A percentile compares a stretch with the other conserved stretches of the same genome.
Evolutionary conservation across 371 early-diverging fungal species (phyloP).

Genomic region (Cokeromyces recurvatus): DNA sequence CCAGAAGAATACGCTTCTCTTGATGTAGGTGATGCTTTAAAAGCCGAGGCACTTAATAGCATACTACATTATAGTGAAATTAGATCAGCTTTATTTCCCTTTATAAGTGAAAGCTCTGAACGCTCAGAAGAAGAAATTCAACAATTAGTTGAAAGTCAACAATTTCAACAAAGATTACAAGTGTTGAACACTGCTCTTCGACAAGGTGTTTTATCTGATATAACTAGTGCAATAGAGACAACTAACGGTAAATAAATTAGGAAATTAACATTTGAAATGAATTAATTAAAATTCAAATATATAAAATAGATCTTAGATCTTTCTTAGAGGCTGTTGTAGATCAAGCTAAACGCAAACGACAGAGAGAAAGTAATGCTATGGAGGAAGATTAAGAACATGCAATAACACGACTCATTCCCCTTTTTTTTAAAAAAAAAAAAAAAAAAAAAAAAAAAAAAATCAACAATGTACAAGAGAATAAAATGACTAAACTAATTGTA

Average conservation of each 20-base stretch:
- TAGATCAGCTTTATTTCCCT: slow-evolving; percentile 58
- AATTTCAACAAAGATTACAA: slow-evolving; percentile 67
- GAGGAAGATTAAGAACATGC: slow-evolving; percentile 23
- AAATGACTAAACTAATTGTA: slow-evolving; percentile 10
- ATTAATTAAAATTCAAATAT: too few relatives aligned
- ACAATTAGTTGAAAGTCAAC: slow-evolving; percentile 59
- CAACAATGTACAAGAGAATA: slow-evolving; percentile 13
- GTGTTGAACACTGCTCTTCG: slow-evolving; percentile 61
- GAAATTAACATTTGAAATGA: background rate
- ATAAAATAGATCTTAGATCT: slow-evolving; percentile 55
- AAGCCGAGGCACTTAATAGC: slow-evolving; percentile 44
- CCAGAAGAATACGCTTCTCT: slow-evolving; percentile 9
- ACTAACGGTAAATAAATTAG: slow-evolving; percentile 8
- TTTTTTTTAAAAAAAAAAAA: background rate
- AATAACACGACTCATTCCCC: too few relatives aligned
- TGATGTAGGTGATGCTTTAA: slow-evolving; percentile 44
- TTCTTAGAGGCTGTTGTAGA: slow-evolving; percentile 62
- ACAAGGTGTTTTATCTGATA: slow-evolving; percentile 61
- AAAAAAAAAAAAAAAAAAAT: slow-evolving; percentile 2
- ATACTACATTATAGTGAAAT: slow-evolving; percentile 56
- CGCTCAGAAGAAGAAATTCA: slow-evolving; percentile 51
- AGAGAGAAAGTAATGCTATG: slow-evolving; percentile 34
- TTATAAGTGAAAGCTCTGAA: slow-evolving; percentile 48
- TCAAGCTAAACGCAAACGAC: slow-evolving; percentile 49
- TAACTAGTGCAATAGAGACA: slow-evolving; percentile 51